These are phyloP conservation scores for Sporothrix globosa DNA, from an alignment of 2,329 filamentous ascomycete genomes.

Conservation along the genomic window DNA sequence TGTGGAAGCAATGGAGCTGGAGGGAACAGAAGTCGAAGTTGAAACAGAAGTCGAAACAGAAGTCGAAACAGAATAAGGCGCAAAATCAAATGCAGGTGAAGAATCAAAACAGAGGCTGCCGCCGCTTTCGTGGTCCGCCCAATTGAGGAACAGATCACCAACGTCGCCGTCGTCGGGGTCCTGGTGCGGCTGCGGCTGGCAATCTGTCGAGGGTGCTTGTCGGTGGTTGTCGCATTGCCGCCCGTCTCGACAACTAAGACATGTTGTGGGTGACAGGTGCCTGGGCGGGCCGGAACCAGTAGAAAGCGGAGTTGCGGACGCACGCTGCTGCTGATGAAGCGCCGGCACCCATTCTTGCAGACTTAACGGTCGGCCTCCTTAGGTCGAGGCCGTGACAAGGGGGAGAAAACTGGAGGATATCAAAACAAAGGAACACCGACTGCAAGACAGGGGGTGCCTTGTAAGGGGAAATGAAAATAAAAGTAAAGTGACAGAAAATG, in stretches of 20 bases:
- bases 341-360: slow-evolving; percentile 37
- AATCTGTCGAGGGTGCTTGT: slow-evolving; percentile 10
- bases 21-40: neutral
- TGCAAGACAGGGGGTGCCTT: neutral
- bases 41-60: neutral
- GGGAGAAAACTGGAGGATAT: neutral
- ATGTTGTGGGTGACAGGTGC: slow-evolving; percentile 29
- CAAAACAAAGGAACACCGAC: neutral
- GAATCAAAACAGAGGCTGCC: slow-evolving; percentile 26
- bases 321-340: slow-evolving; percentile 23
- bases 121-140: slow-evolving; percentile 25
- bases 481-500: neutral
- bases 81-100: slow-evolving; percentile 29
- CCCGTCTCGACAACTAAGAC: slow-evolving; percentile 29
- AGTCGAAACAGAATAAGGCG: neutral
- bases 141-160: slow-evolving; percentile 25
- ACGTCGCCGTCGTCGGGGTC: neutral
- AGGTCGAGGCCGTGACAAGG: slow-evolving; percentile 30
- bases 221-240: slow-evolving; percentile 24
- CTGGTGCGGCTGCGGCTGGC: neutral
- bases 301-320: slow-evolving; percentile 2
- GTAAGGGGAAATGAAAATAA: neutral
- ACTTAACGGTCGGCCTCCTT: slow-evolving; percentile 33
- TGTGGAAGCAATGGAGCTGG: neutral
- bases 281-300: slow-evolving; percentile 33